Conservation (phyloP, 768 basidiomycete species). For the Strobilomyces dryophilus region DNA sequence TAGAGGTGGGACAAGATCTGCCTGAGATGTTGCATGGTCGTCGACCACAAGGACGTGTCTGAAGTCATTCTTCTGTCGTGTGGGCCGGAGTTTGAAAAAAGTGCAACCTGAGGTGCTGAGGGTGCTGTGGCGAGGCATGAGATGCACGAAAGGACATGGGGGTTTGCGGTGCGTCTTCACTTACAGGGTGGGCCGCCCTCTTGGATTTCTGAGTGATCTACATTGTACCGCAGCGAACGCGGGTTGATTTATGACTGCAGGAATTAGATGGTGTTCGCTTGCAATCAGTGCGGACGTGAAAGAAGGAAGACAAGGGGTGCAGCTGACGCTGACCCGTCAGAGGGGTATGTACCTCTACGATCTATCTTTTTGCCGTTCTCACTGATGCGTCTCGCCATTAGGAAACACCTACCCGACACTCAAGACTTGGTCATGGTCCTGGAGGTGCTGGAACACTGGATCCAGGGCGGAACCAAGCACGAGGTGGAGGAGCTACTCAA, state of each 20-base stretch:
- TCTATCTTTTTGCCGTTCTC: conserved; percentile 38
- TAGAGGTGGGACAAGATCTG: conserved; percentile 61
- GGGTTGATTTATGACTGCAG: conserved; percentile 19
- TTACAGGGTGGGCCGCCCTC: conserved; percentile 73
- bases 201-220: conserved; percentile 86
- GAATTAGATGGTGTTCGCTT: neutral
- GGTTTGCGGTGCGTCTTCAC: conserved; percentile 24
- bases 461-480: conserved; percentile 29
- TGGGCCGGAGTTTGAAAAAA: no score
- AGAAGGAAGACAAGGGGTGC: conserved; percentile 12
- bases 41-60: neutral
- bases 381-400: conserved; percentile 41
- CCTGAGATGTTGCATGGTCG: conserved; percentile 57
- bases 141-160: conserved; percentile 3
- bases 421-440: conserved; percentile 38
- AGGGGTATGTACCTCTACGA: conserved; percentile 28
- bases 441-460: conserved; percentile 37
- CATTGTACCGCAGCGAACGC: conserved; percentile 63
- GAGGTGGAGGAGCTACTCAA: conserved; percentile 20
- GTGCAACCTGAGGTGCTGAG: no score
- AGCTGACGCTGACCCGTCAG: conserved; percentile 26
- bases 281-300: conserved; percentile 6
- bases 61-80: neutral
- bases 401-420: conserved; percentile 37
- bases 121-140: conserved; percentile 46